These are phyloP conservation scores for Podila epicladia DNA, from an alignment of 192 early-diverging fungal species.

Conservation along the genomic window DNA sequence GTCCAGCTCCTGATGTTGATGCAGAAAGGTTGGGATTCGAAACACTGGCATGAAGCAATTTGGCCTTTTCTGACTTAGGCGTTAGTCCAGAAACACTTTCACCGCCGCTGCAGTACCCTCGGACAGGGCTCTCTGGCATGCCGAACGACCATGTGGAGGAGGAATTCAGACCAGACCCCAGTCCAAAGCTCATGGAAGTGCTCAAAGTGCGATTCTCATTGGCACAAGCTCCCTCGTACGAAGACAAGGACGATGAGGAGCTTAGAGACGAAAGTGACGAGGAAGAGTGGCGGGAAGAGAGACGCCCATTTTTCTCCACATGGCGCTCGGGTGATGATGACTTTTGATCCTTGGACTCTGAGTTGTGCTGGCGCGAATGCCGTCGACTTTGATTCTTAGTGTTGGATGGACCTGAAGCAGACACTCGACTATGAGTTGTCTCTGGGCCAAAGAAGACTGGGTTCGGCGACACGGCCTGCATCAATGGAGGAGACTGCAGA, in stretches of 20 bases:
- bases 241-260: slow-evolving; percentile 11
- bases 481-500: slow-evolving; percentile 10
- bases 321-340: background rate
- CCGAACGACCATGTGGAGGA: slow-evolving; percentile 17
- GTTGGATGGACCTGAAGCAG: background rate
- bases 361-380: background rate
- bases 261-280: slow-evolving; percentile 8
- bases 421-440: background rate
- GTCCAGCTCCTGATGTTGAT: background rate
- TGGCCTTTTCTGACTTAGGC: background rate
- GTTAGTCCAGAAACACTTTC: slow-evolving; percentile 6
- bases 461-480: slow-evolving; percentile 34
- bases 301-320: background rate
- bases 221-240: background rate
- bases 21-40: background rate
- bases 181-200: slow-evolving; percentile 10
- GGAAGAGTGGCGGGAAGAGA: slow-evolving; percentile 13
- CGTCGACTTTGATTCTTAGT: background rate
- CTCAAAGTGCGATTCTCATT: background rate
- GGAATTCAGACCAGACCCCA: background rate
- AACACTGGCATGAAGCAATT: background rate
- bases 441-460: slow-evolving; percentile 24
- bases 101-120: slow-evolving; percentile 7
- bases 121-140: slow-evolving; percentile 9
- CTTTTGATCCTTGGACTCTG: background rate